These are phyloP conservation scores for Hansenula lynferdii DNA, from an alignment of 1,139 yeast genomes.

Conservation along the genomic window DNA sequence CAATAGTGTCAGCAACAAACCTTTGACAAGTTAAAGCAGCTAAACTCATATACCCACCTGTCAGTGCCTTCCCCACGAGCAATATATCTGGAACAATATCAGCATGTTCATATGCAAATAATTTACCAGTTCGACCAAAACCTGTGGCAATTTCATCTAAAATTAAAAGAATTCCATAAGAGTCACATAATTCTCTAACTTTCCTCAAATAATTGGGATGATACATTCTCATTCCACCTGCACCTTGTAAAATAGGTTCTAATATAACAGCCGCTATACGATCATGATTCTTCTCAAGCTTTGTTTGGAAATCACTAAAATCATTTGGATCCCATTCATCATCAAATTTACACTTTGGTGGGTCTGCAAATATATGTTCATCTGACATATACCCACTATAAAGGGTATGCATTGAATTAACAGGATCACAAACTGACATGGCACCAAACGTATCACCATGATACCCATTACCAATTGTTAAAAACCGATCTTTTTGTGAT, in stretches of 20 bases:
- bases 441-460: slow-evolving; percentile 30
- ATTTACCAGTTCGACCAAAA: slow-evolving; percentile 29
- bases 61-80: slow-evolving; percentile 27
- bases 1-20: slow-evolving; percentile 17
- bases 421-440: slow-evolving; percentile 27
- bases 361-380: slow-evolving; percentile 24
- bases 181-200: slow-evolving; percentile 27
- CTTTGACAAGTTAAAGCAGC: slow-evolving; percentile 22
- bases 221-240: slow-evolving; percentile 31
- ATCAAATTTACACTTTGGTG: slow-evolving; percentile 20
- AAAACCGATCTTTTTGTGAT: slow-evolving; percentile 15
- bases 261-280: slow-evolving; percentile 30
- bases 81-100: slow-evolving; percentile 28
- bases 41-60: slow-evolving; percentile 28
- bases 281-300: slow-evolving; percentile 21
- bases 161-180: slow-evolving; percentile 26
- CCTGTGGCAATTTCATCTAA: slow-evolving; percentile 32
- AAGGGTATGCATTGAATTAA: slow-evolving; percentile 27
- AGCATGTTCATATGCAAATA: slow-evolving; percentile 27
- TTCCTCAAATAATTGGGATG: slow-evolving; percentile 26
- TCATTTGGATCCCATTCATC: slow-evolving; percentile 17
- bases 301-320: slow-evolving; percentile 22
- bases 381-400: slow-evolving; percentile 25
- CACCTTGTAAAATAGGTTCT: slow-evolving; percentile 34
- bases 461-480: slow-evolving; percentile 24